Conservation (phyloP, 2,329 filamentous ascomycete species). For the Penicillium thymicola region DNA sequence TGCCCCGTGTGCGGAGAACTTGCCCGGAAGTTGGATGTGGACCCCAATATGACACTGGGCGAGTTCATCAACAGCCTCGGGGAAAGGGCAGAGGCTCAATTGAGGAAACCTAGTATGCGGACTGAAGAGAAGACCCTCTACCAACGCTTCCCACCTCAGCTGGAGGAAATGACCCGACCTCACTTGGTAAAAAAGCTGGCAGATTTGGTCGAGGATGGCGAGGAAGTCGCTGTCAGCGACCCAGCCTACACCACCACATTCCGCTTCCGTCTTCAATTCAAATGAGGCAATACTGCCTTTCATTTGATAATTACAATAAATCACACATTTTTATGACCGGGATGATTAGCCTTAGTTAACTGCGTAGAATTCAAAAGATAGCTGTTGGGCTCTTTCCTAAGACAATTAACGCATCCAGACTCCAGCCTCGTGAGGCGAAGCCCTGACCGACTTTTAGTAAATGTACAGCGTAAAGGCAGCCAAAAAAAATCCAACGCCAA, state of each 20-base stretch:
- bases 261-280: slow-evolving; percentile 56
- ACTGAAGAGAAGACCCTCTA: slow-evolving; percentile 81
- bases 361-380: slow-evolving; percentile 23
- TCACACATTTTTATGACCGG: slow-evolving; percentile 4
- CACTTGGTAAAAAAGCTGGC: slow-evolving; percentile 76
- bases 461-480: slow-evolving; percentile 34
- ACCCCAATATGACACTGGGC: slow-evolving; percentile 68
- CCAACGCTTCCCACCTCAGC: slow-evolving; percentile 75
- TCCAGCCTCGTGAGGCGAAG: slow-evolving; percentile 32
- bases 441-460: slow-evolving; percentile 33
- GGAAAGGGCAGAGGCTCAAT: slow-evolving; percentile 78
- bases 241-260: slow-evolving; percentile 78
- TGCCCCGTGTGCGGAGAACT: slow-evolving; percentile 90
- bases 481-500: slow-evolving; percentile 38
- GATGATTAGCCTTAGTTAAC: slow-evolving; percentile 12
- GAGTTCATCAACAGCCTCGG: slow-evolving; percentile 84
- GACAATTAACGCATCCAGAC: slow-evolving; percentile 30
- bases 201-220: slow-evolving; percentile 74
- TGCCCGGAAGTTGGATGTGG: slow-evolving; percentile 69
- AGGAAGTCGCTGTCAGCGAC: slow-evolving; percentile 90
- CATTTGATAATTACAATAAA: slow-evolving; percentile 3
- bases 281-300: slow-evolving; percentile 10
- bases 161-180: slow-evolving; percentile 78
- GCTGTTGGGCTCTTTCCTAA: slow-evolving; percentile 25
- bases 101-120: slow-evolving; percentile 88